phyloP scores from a whole-genome alignment of 2,329 filamentous ascomycete species.

The Colletotrichum tropicicola region DNA sequence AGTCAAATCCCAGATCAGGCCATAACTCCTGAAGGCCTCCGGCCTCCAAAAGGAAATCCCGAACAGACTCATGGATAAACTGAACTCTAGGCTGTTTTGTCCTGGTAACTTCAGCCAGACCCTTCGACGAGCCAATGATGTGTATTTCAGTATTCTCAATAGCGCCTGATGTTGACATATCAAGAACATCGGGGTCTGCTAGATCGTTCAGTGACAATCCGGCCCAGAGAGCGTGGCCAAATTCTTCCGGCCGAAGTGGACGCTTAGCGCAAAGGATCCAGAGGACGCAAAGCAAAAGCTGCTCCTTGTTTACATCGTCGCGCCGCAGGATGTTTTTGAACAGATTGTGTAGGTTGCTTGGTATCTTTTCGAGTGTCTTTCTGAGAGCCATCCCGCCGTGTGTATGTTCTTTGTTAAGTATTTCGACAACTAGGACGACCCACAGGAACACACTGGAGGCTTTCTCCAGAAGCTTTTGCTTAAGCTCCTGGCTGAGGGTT shows the following conservation, averaged over 20 bases:
- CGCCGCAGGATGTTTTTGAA: slow-evolving; percentile 61
- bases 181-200: slow-evolving; percentile 34
- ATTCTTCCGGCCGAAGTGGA: slow-evolving; percentile 52
- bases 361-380: slow-evolving; percentile 44
- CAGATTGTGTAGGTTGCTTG: slow-evolving; percentile 50
- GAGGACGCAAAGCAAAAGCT: slow-evolving; percentile 55
- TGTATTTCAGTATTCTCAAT: slow-evolving; percentile 39
- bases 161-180: slow-evolving; percentile 34
- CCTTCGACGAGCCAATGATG: slow-evolving; percentile 57
- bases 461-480: slow-evolving; percentile 41
- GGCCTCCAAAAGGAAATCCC: slow-evolving; percentile 54
- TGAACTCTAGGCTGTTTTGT: slow-evolving; percentile 47
- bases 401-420: slow-evolving; percentile 46
- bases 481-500: background rate
- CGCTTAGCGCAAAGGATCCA: slow-evolving; percentile 61
- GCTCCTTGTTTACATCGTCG: slow-evolving; percentile 50
- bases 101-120: slow-evolving; percentile 53
- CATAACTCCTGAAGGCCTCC: slow-evolving; percentile 40
- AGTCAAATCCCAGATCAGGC: slow-evolving; percentile 41
- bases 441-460: slow-evolving; percentile 54
- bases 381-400: slow-evolving; percentile 37
- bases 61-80: slow-evolving; percentile 63
- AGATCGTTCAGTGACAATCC: slow-evolving; percentile 18
- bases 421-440: slow-evolving; percentile 49
- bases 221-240: slow-evolving; percentile 52